Percentiles rank a stretch among this genome's conserved stretches.
Evolutionary conservation across 805 yeast genomes (phyloP).

Genomic region (Spencermartinsiella europaea): DNA sequence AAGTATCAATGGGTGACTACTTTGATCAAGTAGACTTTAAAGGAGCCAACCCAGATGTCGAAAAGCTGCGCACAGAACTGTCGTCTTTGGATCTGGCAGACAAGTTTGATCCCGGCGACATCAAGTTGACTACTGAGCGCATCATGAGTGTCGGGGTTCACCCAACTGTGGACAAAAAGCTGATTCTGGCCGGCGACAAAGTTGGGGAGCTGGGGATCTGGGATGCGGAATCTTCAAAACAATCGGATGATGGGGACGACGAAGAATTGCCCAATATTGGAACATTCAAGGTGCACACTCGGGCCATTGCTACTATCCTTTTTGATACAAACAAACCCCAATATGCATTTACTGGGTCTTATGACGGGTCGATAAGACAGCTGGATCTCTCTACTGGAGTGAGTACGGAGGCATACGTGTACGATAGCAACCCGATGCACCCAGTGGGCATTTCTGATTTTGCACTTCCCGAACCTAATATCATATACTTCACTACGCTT

Average conservation of each 20-base stretch:
- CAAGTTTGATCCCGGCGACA: conserved; percentile 59
- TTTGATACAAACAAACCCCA: conserved; percentile 47
- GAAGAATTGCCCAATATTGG: conserved; percentile 42
- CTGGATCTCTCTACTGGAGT: conserved; percentile 60
- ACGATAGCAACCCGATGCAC: conserved; percentile 40
- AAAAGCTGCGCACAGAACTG: conserved; percentile 49
- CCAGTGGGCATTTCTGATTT: conserved; percentile 73
- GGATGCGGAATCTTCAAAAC: conserved; percentile 53
- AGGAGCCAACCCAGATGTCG: conserved; percentile 46
- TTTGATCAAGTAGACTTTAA: conserved; percentile 26
- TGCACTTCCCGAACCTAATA: conserved; percentile 50
- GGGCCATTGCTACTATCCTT: conserved; percentile 60
- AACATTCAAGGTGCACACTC: conserved; percentile 69
- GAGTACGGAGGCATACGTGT: conserved; percentile 57
- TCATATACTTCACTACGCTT: conserved; percentile 69
- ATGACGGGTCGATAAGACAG: conserved; percentile 80
- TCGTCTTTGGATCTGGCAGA: conserved; percentile 47
- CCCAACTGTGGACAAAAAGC: conserved; percentile 56
- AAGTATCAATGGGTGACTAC: conserved; percentile 33
- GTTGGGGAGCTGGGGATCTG: conserved; percentile 84
- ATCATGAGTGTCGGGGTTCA: conserved; percentile 73
- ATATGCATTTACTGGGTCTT: conserved; percentile 64
- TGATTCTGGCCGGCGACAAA: conserved; percentile 84
- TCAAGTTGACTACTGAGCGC: conserved; percentile 61
- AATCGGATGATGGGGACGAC: conserved; percentile 30